These are phyloP conservation scores for Aureobasidium pullulans DNA, from an alignment of 2,329 filamentous ascomycete species.

Conservation along the genomic window DNA sequence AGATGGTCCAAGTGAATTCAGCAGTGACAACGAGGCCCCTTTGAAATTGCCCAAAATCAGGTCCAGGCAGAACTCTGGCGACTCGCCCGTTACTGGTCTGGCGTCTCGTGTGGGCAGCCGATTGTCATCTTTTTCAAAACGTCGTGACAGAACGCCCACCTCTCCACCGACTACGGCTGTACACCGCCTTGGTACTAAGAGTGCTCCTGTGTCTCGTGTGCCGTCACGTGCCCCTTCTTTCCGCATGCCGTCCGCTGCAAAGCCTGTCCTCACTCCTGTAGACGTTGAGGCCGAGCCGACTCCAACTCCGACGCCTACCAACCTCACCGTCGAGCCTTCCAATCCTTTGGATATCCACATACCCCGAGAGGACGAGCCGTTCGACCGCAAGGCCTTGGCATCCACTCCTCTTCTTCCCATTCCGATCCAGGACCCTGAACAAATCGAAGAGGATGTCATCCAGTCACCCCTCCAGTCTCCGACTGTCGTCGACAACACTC, in stretches of 20 bases:
- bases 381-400: constrained; percentile 55
- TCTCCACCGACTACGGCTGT: constrained; percentile 7
- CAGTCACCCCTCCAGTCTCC: constrained; percentile 84
- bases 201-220: constrained; percentile 26
- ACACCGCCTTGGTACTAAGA: constrained; percentile 20
- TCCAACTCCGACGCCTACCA: constrained; percentile 27
- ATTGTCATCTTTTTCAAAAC: constrained; percentile 47
- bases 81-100: constrained; percentile 52
- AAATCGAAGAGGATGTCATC: constrained; percentile 47
- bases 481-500: constrained; percentile 57
- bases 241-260: constrained; percentile 64
- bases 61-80: constrained; percentile 48
- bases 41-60: constrained; percentile 41
- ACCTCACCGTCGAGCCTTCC: constrained; percentile 17
- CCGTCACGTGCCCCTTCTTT: constrained; percentile 58
- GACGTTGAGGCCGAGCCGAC: constrained; percentile 21
- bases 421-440: constrained; percentile 54
- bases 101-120: constrained; percentile 59
- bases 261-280: constrained; percentile 28
- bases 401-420: constrained; percentile 82
- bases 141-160: constrained; percentile 24
- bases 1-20: constrained; percentile 43
- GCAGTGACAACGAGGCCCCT: constrained; percentile 51
- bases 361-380: constrained; percentile 35
- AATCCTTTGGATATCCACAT: constrained; percentile 20